Conservation (phyloP, 345 rosid species). For the Nephelium lappaceum region DNA sequence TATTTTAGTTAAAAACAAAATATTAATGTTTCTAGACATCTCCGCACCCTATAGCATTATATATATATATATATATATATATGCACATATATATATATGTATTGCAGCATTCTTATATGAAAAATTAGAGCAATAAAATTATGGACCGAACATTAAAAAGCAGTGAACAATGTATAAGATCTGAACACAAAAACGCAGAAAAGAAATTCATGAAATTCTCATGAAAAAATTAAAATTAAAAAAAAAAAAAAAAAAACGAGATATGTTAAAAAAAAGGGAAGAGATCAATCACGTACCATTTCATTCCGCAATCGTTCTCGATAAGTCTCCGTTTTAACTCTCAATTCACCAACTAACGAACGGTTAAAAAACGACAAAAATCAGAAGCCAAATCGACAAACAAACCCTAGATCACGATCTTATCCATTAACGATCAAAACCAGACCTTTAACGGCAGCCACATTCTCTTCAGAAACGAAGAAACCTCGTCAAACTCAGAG, state of each 20-base stretch:
- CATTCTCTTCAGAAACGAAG: slow-evolving; percentile 59
- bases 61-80: no score
- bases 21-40: not conserved
- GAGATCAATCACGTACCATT: slow-evolving; percentile 62
- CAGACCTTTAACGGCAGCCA: slow-evolving; percentile 50
- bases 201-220: slow-evolving; percentile 25
- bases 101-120: not conserved
- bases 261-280: not conserved
- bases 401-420: slow-evolving; percentile 84
- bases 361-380: slow-evolving; percentile 31
- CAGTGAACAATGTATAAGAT: slow-evolving; percentile 44
- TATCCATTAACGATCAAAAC: slow-evolving; percentile 31
- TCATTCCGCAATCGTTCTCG: slow-evolving; percentile 67
- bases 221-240: slow-evolving; percentile 1
- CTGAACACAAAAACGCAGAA: slow-evolving; percentile 34
- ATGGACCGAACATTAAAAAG: slow-evolving; percentile 15
- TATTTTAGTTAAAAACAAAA: not conserved
- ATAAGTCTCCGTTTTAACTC: slow-evolving; percentile 60
- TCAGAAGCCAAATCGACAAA: slow-evolving; percentile 28
- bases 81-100: no score
- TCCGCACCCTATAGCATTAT: not conserved
- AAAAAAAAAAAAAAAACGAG: slow-evolving; percentile 10
- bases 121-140: slow-evolving; percentile 2
- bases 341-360: slow-evolving; percentile 29
- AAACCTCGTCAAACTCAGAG: slow-evolving; percentile 55